Percentiles rank a stretch among this genome's conserved stretches.
These are phyloP conservation scores for Escallonia herrerae DNA, from an alignment of 129 eudicot genomes.

Conservation along the genomic window DNA sequence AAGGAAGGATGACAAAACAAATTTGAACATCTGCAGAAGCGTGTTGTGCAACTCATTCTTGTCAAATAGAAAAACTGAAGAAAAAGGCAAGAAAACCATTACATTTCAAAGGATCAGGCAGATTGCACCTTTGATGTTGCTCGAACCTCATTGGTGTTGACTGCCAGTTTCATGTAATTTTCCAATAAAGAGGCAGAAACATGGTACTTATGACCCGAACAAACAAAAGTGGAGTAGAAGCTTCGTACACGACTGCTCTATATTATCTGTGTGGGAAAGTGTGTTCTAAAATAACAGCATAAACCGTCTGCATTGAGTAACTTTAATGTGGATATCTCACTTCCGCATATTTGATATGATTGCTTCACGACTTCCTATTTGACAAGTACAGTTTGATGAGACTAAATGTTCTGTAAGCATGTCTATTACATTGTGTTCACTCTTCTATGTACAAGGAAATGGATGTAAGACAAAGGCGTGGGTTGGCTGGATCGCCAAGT, in stretches of 20 bases:
- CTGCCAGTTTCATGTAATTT: not conserved
- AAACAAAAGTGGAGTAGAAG: not conserved
- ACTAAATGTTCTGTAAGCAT: slow-evolving; percentile 9
- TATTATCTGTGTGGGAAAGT: not conserved
- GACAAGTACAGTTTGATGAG: not conserved
- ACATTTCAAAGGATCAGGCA: too few relatives aligned
- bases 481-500: slow-evolving; percentile 66
- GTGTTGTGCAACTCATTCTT: too few relatives aligned
- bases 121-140: not conserved
- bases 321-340: too few relatives aligned
- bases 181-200: not conserved
- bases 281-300: not conserved
- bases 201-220: not conserved
- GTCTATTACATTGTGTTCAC: slow-evolving; percentile 6
- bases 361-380: not conserved
- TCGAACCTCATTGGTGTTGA: not conserved
- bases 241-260: not conserved
- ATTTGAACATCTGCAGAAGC: too few relatives aligned
- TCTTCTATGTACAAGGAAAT: slow-evolving; percentile 48
- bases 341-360: too few relatives aligned
- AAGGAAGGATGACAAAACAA: too few relatives aligned
- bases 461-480: slow-evolving; percentile 74
- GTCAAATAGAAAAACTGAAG: too few relatives aligned
- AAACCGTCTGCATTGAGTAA: too few relatives aligned
- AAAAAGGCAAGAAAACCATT: too few relatives aligned